Conservation (phyloP, 108 stramenopile genomes). For the Tribonema minus region DNA sequence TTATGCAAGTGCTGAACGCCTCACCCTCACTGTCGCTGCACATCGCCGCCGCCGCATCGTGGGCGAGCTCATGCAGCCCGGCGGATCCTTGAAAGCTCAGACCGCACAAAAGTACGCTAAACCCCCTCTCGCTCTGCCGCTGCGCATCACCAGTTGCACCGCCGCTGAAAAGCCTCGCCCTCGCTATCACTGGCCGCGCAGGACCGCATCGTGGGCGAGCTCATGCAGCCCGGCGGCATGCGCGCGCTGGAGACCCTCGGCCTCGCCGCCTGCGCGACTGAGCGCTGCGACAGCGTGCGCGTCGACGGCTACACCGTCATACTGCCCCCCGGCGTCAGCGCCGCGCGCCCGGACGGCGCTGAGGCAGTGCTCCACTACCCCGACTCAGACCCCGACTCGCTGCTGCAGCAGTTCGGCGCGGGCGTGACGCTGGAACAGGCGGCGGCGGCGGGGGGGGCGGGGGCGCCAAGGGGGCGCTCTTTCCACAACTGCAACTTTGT, state of each 20-base stretch:
- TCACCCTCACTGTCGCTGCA: too few species aligned
- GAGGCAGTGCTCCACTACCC: constrained; percentile 45
- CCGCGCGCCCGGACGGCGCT: background rate
- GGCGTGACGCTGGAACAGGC: constrained; percentile 11
- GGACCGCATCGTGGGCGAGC: constrained; percentile 56
- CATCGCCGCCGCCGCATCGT: constrained; percentile 51
- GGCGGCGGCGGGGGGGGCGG: background rate
- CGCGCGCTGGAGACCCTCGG: constrained; percentile 51
- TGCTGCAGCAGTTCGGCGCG: constrained; percentile 28
- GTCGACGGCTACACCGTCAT: constrained; percentile 54
- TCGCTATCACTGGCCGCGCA: constrained; percentile 42
- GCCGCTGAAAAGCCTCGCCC: too few species aligned
- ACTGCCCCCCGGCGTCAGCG: background rate
- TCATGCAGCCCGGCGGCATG: constrained; percentile 55
- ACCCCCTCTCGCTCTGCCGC: background rate
- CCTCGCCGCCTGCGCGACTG: constrained; percentile 46
- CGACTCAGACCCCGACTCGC: constrained; percentile 26
- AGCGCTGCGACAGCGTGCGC: constrained; percentile 23
- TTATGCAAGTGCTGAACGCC: too few species aligned
- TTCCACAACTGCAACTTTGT: constrained; percentile 56
- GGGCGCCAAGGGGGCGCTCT: constrained; percentile 22
- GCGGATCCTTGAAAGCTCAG: too few species aligned
- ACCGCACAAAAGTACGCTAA: too few species aligned
- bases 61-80: constrained; percentile 56
- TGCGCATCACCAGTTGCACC: too few species aligned